Base-by-base conservation (phyloP, 169 alveolate genomes). In the Plasmodium cynomolgi region DNA sequence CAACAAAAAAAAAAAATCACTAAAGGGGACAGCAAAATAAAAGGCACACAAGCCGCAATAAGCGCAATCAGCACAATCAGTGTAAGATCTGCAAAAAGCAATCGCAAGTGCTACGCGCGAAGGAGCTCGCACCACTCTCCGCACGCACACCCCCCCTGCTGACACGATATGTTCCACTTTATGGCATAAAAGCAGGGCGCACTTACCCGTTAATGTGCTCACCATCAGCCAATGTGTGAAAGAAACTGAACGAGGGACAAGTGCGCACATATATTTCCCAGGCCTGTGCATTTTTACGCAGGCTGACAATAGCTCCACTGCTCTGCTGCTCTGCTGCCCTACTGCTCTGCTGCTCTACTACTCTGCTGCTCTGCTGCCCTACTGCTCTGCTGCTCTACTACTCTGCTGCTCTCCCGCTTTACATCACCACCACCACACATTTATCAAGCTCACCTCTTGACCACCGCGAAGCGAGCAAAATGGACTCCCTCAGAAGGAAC, bases 401-500 rank as follows among this genome's bases (percentile, higher is more conserved):
- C 58, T 47, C 20, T 44, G 56, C 17, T 44, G 56, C 56, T 44
- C 17, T 13, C 58, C 58, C 58, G 58, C 37, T 20, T 26, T 62
- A 23, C 77, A 23, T 62, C 77, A 58, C 33, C 74, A 58, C 73
- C 31, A 23, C 33, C 9, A 62, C 1, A 3, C 15, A 20, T 62
- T 26, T n/a, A 20, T n/a, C 6, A 62, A 62, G 75, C 15, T 82
- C 31, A 31, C 50, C 79, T 8, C n/a, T 50, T 82, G 26, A 31
- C 37, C 77, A 68, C 77, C 37, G 8, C 15, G 5, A 68, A 68
- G 77, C 77, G n/a, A 33, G 6, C 77, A 84, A 34, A 71, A 84
- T 84, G 92, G 75, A 84, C 37, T 47, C 33, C 33, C 9, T 72
- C 31, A 84, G 54, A 68, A 84, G 26, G 39, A 33, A 71, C 26